phyloP scores from a whole-genome alignment of 768 basidiomycete species.

The Clitopilus passeckerianus region DNA sequence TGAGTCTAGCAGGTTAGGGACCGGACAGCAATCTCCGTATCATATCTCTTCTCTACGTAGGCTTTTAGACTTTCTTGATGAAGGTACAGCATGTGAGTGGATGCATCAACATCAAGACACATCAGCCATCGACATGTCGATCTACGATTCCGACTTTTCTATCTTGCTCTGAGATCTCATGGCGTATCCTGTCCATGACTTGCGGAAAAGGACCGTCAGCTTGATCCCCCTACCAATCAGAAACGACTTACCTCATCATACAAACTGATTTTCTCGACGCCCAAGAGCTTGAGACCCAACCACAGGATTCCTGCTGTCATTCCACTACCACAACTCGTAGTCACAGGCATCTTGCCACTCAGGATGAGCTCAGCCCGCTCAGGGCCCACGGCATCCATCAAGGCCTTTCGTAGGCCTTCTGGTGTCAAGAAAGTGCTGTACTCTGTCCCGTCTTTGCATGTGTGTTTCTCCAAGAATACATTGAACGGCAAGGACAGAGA shows the following conservation, averaged over 20 bases:
- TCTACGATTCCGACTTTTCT: constrained; percentile 9
- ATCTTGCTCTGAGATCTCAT: constrained; percentile 71
- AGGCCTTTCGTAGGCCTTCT: constrained; percentile 50
- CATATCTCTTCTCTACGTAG: background rate
- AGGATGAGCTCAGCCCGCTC: constrained; percentile 53
- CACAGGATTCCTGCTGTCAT: constrained; percentile 97
- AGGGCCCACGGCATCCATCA: constrained; percentile 60
- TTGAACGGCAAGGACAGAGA: constrained; percentile 85
- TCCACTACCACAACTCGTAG: constrained; percentile 88
- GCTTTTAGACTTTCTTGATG: constrained; percentile 5
- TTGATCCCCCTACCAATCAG: background rate
- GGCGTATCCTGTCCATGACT: constrained; percentile 98
- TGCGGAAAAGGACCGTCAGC: constrained; percentile 5
- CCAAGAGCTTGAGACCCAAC: constrained; percentile 80
- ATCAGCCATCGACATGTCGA: background rate
- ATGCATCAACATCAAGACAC: background rate
- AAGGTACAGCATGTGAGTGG: background rate
- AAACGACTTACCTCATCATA: constrained; percentile 82
- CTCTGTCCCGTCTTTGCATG: constrained; percentile 32
- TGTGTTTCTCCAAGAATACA: constrained; percentile 51
- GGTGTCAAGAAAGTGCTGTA: constrained; percentile 59
- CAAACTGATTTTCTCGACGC: constrained; percentile 56
- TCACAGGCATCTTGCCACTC: constrained; percentile 54
- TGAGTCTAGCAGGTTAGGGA: background rate
- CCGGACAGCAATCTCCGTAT: too few species aligned